Percentiles rank a stretch among this genome's conserved stretches.
These are phyloP conservation scores for Ophioceras dolichostomum DNA, from an alignment of 2,329 filamentous ascomycete species.

Conservation along the genomic window DNA sequence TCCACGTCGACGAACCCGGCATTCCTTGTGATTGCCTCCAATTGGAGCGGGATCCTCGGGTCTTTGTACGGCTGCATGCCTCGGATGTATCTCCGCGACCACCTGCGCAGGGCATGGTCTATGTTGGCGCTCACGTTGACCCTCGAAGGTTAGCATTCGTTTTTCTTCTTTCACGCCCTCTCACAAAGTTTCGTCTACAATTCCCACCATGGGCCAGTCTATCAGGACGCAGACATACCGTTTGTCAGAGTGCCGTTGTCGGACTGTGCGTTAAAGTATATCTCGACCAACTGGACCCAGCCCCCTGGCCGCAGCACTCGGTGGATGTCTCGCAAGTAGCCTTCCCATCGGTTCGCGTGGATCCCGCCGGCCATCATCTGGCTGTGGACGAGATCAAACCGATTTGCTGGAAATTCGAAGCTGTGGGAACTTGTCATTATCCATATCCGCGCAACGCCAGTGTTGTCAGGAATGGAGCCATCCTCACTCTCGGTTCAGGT, in stretches of 20 bases:
- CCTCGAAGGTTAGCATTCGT: too few species aligned
- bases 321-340: conserved; percentile 66
- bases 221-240: too few species aligned
- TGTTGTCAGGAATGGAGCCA: background rate
- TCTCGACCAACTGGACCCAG: conserved; percentile 82
- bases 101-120: conserved; percentile 54
- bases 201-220: too few species aligned
- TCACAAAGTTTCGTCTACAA: too few species aligned
- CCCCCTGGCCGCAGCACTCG: conserved; percentile 61
- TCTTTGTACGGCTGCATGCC: conserved; percentile 54
- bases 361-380: conserved; percentile 61
- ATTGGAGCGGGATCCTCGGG: conserved; percentile 47
- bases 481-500: conserved; percentile 50
- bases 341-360: conserved; percentile 57
- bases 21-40: conserved; percentile 44
- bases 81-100: conserved; percentile 54
- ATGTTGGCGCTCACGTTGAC: too few species aligned
- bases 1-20: conserved; percentile 61
- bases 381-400: conserved; percentile 79
- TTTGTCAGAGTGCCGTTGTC: conserved; percentile 68
- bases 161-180: too few species aligned
- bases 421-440: too few species aligned
- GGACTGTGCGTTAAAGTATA: conserved; percentile 76
- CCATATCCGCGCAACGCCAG: too few species aligned
- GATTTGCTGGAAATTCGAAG: conserved; percentile 55